Base-by-base conservation (phyloP, 2,329 filamentous ascomycete species). In the Bertia moriformis region DNA sequence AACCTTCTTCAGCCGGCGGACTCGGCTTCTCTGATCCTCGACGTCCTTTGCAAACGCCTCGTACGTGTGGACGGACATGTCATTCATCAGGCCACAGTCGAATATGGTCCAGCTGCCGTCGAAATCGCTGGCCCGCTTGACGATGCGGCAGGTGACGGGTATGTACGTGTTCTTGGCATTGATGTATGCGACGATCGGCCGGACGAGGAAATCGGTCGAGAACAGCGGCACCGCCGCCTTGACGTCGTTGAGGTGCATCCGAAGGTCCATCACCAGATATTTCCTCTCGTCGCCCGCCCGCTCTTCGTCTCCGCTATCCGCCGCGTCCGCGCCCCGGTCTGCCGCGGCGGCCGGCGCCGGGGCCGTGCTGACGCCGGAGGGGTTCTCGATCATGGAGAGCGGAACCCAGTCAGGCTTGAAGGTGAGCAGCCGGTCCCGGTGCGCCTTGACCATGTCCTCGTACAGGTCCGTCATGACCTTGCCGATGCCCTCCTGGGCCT, bases 381-480 rank as follows among this genome's bases (percentile, higher is more conserved):
- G 22, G 22, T 27, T n/a, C 7, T n/a, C 7, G n/a, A n/a, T 7
- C 7, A 10, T 10, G 7, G 22, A 27, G 22, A 27, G 7, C 7
- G 22, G n/a, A 27, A 27, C 22, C 22, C 22, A 27, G 7, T 27
- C 22, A 10, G 22, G 22, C n/a, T n/a, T 27, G 7, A 27, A n/a
- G 22, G 7, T 10, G 7, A n/a, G 22, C 22, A 27, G 22, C 22
- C 22, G 7, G 22, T 27, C 22, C 22, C 22, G 22, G 22, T 27
- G 22, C 0, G 87, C 87, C 33, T 91, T 87, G 60, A 96, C 91
- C 53, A 98, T 74, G 44, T 86, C 83, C 55, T 96, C 89, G 58
- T 96, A 96, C 51, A 98, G 88, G 53, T 95, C 88, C 14, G 83
- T 80, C 72, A 98, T 83, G 36, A 95, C 86, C 56, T 95, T 95